Percentiles rank a stretch among this genome's conserved stretches.
Conservation (phyloP, 2,329 filamentous ascomycete genomes). For the Onygenales sp. region DNA sequence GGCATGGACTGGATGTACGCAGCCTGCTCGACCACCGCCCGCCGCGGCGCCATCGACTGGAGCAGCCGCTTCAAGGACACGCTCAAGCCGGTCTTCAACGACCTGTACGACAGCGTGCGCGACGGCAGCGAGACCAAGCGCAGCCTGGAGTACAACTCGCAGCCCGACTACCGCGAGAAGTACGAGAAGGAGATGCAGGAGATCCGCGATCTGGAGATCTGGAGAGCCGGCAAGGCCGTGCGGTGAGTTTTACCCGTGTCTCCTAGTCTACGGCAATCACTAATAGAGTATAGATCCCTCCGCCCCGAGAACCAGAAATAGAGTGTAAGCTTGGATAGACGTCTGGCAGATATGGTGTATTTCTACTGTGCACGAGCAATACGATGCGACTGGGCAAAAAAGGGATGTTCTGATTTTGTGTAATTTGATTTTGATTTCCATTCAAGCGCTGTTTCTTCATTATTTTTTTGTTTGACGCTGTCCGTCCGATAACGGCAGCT, state of each 20-base stretch:
- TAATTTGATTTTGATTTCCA: not conserved
- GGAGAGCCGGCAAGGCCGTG: slow-evolving; percentile 96
- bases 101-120: slow-evolving; percentile 87
- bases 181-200: slow-evolving; percentile 98
- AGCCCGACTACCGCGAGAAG: slow-evolving; percentile 90
- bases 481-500: not conserved
- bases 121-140: slow-evolving; percentile 91
- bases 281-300: slow-evolving; percentile 47
- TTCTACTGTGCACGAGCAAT: not conserved
- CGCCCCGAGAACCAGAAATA: slow-evolving; percentile 82
- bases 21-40: slow-evolving; percentile 96
- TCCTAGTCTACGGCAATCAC: not conserved
- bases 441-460: not conserved
- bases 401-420: not conserved
- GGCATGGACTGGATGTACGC: slow-evolving; percentile 99
- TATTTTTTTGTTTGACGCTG: not conserved
- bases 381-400: not conserved
- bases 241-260: slow-evolving; percentile 45
- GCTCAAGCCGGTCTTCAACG: slow-evolving; percentile 97
- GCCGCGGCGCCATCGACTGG: slow-evolving; percentile 98
- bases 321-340: not conserved
- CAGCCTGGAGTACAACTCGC: slow-evolving; percentile 93
- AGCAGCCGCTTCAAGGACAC: slow-evolving; percentile 93
- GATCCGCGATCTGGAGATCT: slow-evolving; percentile 97
- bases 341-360: not conserved